Evolutionary conservation across 2,329 filamentous ascomycete species (phyloP), one percentile per base, ranked within the genome.

Genomic region (Epichloe gansuensis): DNA sequence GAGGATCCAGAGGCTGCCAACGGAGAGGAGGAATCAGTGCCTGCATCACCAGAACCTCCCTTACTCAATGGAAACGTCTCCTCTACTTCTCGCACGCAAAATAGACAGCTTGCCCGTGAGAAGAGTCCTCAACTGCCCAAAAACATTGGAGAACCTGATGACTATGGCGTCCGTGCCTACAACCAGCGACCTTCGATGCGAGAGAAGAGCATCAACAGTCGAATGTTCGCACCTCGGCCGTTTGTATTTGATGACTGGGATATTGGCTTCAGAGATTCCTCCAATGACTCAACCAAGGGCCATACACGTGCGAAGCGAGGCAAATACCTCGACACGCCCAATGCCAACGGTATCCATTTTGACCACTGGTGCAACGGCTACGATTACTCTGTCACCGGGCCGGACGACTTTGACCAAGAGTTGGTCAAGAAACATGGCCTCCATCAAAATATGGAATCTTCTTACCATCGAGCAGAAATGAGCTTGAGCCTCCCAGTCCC

Each of bases 191-290:
- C 77, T 48, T 69, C 66, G 41, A 67, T 53, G 51, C 63, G 68
- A 44, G 68, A 70, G 35, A 68, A 67, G 66, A 55, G 70, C 28
- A 72, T 75, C 60, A 80, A 78, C 58, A 77, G 75, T 28, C 72
- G 81, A 52, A 72, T 81, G 59, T 65, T 79, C 44, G 62, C 62
- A 4, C 77, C 77, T 11, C 67, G 67, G 6, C 57, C 71, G 0
- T 76, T 75, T 56, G 65, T 71, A 50, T 81, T 73, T 52, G 69
- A 76, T 39, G 66, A 75, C 8, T 68, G 73, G 53, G 77, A 82
- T 60, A 82, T 82, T 55, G 79, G 79, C 13, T 82, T 80, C 62
- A 72, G 76, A 23, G 79, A 82, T 59, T 78, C 76, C 4, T 73
- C 73, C 55, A 82, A 82, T 54, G 76, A 78, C 57, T 72, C 74